These are phyloP conservation scores for Sicyos baderoa DNA, from an alignment of 306 rosid genomes.

Conservation along the genomic window DNA sequence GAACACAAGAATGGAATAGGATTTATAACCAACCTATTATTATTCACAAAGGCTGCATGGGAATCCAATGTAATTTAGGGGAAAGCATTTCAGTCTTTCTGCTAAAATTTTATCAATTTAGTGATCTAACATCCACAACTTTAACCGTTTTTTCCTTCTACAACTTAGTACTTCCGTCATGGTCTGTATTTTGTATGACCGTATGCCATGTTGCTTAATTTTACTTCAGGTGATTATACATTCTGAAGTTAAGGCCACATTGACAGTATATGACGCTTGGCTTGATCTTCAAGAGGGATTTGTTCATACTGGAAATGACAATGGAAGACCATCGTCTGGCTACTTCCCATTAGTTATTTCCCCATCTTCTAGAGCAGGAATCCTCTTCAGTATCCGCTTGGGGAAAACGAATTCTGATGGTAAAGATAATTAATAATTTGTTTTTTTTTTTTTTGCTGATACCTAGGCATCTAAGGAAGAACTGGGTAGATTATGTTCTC, in stretches of 20 bases:
- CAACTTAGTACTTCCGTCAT: slow-evolving; percentile 16
- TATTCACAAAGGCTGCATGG: background rate
- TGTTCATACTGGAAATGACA: slow-evolving; percentile 57
- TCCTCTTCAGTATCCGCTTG: slow-evolving; percentile 73
- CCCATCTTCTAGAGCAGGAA: slow-evolving; percentile 77
- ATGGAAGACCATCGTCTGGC: slow-evolving; percentile 64
- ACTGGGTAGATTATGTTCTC: background rate
- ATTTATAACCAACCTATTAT: slow-evolving; percentile 14
- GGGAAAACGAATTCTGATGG: slow-evolving; percentile 61
- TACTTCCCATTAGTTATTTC: slow-evolving; percentile 78
- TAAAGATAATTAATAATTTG: slow-evolving; percentile 24
- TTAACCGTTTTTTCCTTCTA: background rate
- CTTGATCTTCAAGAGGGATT: slow-evolving; percentile 98
- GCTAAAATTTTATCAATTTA: background rate
- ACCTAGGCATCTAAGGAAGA: slow-evolving; percentile 4
- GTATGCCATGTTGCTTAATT: slow-evolving; percentile 24
- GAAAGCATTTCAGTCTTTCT: slow-evolving; percentile 14
- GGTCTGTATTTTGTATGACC: slow-evolving; percentile 18
- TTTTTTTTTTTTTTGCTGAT: background rate
- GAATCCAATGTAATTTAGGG: background rate
- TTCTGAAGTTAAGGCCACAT: slow-evolving; percentile 85
- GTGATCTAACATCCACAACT: background rate
- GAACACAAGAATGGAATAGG: background rate
- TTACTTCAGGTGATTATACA: slow-evolving; percentile 73
- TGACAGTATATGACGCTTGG: slow-evolving; percentile 82